phyloP scores from a whole-genome alignment of 306 rosid species.

The Quercus aquifolioides region DNA sequence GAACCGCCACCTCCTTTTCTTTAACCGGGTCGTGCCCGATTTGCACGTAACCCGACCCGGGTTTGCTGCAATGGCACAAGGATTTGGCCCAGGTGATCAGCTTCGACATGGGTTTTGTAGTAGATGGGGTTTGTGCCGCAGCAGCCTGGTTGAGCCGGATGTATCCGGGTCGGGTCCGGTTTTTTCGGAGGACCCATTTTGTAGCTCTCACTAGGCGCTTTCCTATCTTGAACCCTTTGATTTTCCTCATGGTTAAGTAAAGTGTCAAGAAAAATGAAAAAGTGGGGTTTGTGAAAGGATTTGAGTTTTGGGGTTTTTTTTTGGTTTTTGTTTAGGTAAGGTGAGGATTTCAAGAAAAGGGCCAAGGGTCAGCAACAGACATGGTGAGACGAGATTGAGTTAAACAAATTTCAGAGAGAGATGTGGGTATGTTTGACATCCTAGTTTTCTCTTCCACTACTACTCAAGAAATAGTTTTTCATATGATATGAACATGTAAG shows the following conservation, averaged over 20 bases:
- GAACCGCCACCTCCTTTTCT: constrained; percentile 34
- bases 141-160: background rate
- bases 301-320: background rate
- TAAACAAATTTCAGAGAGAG: constrained; percentile 60
- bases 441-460: background rate
- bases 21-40: constrained; percentile 36
- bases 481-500: background rate
- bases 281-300: background rate
- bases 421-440: constrained; percentile 61
- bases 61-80: constrained; percentile 27
- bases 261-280: background rate
- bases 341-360: constrained; percentile 39
- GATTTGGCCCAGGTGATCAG: constrained; percentile 63
- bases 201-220: constrained; percentile 44
- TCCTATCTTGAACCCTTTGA: constrained; percentile 65
- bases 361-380: constrained; percentile 77
- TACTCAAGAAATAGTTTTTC: background rate
- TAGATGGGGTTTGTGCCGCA: background rate
- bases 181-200: constrained; percentile 37
- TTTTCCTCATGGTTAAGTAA: constrained; percentile 30
- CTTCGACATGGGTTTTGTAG: constrained; percentile 24
- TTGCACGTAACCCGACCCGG: constrained; percentile 36
- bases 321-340: background rate
- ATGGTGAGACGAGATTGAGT: constrained; percentile 56
- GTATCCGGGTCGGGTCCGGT: constrained; percentile 30